A percentile compares a stretch with the other conserved stretches of the same genome.
Conservation (phyloP, 805 yeast species). For the Starmerella lactis-condensi region DNA sequence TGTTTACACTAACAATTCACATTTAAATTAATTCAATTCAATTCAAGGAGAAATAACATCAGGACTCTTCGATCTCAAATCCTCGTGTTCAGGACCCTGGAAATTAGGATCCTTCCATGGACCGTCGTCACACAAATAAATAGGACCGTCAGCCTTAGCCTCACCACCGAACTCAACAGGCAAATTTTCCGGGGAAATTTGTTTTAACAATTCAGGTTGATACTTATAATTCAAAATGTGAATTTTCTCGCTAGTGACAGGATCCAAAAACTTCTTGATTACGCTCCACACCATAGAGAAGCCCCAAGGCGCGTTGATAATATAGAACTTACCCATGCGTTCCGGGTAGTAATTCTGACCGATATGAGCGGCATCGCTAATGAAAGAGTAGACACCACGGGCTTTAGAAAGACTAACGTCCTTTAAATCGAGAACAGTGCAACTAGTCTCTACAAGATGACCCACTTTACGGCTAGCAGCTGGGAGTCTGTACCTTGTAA, state of each 20-base stretch:
- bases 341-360: conserved; percentile 98
- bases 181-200: conserved; percentile 82
- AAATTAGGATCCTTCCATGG: conserved; percentile 89
- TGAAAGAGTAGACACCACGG: conserved; percentile 68
- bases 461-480: conserved; percentile 81
- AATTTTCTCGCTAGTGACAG: conserved; percentile 90
- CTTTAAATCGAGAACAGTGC: conserved; percentile 88
- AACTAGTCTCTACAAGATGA: conserved; percentile 74
- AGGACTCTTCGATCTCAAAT: too few relatives aligned
- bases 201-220: conserved; percentile 66
- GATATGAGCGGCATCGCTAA: conserved; percentile 78
- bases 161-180: conserved; percentile 82
- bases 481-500: conserved; percentile 66
- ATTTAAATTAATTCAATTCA: too few relatives aligned
- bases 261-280: conserved; percentile 88
- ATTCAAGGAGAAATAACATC: too few relatives aligned
- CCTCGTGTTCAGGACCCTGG: conserved; percentile 93
- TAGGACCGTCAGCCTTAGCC: conserved; percentile 45
- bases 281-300: conserved; percentile 82
- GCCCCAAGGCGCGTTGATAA: conserved; percentile 94
- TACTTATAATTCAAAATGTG: conserved; percentile 68
- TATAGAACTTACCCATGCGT: conserved; percentile 94
- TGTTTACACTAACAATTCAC: too few relatives aligned
- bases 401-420: conserved; percentile 79
- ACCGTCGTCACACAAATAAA: conserved; percentile 76